Base-by-base conservation (phyloP, 495 filamentous ascomycete species). In the Penicillium pancosmium region DNA sequence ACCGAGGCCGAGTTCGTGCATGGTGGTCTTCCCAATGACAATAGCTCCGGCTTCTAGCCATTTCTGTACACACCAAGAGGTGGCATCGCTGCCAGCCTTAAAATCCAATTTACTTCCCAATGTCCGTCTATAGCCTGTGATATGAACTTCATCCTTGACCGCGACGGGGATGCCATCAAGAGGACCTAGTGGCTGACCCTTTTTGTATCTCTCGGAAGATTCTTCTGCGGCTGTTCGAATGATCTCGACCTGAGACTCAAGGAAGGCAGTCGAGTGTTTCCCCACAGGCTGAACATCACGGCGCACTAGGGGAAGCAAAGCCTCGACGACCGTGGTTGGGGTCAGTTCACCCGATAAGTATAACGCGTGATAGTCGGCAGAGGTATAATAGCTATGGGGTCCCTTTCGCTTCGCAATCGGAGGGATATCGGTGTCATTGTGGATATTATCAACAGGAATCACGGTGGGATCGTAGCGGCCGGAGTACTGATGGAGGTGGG, bases 1-100 rank as follows among this genome's bases (percentile, higher is more conserved):
- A 86, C 85, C 86, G 33, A 89, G 74, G 4, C 93, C 93, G 7
- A 95, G 70, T 74, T 98, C 93, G 72, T 97, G 92, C 93, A 97
- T 96, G 41, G 85, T 93, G 27, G 86, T 82, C 74, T 95, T 96
- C 12, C 92, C 93, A 52, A 97, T 69, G 18, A 96, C 78, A 41
- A 97, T 82, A 11, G 87, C 92, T 2, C 93, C 93, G 0, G 85
- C 86, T 47, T 94, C 88, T 62, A 88, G 79, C 75, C 89, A 83
- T 74, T 90, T 84, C 68, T 78, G 79, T 21, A 92, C 84, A 60
- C 89, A 91, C 90, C 91, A 96, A 9, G 80, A 81, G 2, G 87
- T 90, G 3, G 57, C 77, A 54, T 77, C 64, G 12, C 57, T 62
- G 5, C 76, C 76, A 49, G 79, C 79, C 18, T 80, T 73, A 54